These are phyloP conservation scores for Bryopsis sp. DNA, from an alignment of 139 green algal genomes.

Conservation along the genomic window DNA sequence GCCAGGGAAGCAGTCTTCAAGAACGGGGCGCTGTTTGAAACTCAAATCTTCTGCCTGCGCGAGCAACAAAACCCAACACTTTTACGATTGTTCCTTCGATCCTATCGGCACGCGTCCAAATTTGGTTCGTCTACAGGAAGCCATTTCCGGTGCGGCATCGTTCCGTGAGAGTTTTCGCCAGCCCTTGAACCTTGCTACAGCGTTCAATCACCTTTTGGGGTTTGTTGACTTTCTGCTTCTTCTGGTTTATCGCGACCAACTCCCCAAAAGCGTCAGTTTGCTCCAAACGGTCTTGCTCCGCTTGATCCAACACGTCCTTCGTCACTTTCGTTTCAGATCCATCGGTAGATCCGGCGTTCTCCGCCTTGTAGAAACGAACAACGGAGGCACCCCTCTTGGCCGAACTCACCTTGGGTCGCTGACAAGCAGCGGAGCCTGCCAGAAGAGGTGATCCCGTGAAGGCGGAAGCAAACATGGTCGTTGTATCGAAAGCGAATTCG, in stretches of 20 bases:
- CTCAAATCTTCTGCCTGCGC: constrained; percentile 37
- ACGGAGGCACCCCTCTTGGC: no score
- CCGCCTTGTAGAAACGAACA: no score
- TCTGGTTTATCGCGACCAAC: constrained; percentile 36
- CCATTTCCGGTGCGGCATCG: not conserved
- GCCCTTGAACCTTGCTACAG: no score
- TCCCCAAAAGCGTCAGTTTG: constrained; percentile 47
- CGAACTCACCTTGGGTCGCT: no score
- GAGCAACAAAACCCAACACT: not conserved
- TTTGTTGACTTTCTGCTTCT: constrained; percentile 55
- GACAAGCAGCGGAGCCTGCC: no score
- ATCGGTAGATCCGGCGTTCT: no score
- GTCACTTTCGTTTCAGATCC: no score
- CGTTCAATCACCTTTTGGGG: constrained; percentile 47
- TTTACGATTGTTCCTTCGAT: no score
- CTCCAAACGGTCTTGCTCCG: constrained; percentile 32
- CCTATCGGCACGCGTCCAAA: not conserved
- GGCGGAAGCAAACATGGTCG: no score
- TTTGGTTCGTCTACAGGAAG: not conserved
- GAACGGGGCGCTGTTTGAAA: constrained; percentile 62
- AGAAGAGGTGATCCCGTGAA: no score
- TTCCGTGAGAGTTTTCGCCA: not conserved
- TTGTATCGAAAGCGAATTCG: no score
- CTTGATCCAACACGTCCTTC: constrained; percentile 13
- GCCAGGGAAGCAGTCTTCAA: constrained; percentile 74